Conservation (phyloP, 805 yeast species). For the Soucietia sequanensis region DNA sequence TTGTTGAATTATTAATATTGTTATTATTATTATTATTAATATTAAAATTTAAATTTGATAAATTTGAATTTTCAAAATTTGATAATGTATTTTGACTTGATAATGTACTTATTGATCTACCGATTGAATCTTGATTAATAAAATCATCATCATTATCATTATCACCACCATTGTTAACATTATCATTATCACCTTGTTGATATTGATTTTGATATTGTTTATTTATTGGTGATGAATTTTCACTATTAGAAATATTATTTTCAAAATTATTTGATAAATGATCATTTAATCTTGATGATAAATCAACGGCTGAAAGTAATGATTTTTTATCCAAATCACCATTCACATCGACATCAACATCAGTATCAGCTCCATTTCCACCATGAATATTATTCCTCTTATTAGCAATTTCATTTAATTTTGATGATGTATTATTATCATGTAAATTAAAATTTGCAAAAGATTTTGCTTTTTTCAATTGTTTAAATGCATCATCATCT, state of each 20-base stretch:
- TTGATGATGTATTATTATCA: background rate
- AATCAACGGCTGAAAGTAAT: constrained; percentile 1
- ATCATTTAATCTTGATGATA: background rate
- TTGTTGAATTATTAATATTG: too few relatives aligned
- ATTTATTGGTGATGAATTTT: constrained; percentile 1
- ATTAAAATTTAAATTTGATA: too few relatives aligned
- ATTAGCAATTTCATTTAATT: constrained; percentile 2
- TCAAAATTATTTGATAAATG: background rate
- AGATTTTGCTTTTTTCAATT: constrained; percentile 37
- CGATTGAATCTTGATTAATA: background rate
- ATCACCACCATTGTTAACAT: too few relatives aligned
- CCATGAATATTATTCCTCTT: background rate
- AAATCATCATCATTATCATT: too few relatives aligned
- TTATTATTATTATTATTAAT: too few relatives aligned
- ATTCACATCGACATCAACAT: background rate
- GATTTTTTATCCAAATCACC: background rate
- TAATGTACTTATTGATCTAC: background rate
- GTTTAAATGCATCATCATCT: constrained; percentile 44
- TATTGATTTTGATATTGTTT: background rate
- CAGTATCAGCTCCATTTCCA: background rate
- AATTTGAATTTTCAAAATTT: too few relatives aligned
- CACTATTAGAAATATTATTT: background rate
- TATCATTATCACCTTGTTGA: too few relatives aligned
- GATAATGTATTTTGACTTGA: background rate
- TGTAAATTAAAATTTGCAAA: constrained; percentile 13